phyloP scores from a whole-genome alignment of 2,329 filamentous ascomycete species.

The Colletotrichum simmondsii region DNA sequence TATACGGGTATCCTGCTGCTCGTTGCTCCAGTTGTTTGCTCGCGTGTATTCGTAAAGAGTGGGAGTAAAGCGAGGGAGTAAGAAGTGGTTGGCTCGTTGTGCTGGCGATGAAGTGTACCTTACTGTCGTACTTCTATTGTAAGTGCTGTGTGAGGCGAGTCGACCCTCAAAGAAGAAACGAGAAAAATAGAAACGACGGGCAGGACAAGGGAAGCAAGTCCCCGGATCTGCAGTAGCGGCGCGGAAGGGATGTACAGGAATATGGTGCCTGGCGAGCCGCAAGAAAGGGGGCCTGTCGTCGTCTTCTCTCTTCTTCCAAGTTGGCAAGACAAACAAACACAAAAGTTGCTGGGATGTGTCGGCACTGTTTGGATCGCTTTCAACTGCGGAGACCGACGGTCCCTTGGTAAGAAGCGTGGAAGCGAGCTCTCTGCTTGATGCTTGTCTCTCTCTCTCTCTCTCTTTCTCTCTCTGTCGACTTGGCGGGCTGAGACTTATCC shows the following conservation, averaged over 20 bases:
- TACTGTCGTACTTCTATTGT: neutral
- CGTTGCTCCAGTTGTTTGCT: neutral
- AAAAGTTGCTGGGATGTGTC: neutral
- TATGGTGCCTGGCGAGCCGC: slow-evolving; percentile 10
- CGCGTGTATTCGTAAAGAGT: neutral
- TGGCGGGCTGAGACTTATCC: neutral
- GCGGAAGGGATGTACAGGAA: neutral
- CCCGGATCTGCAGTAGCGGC: slow-evolving; percentile 18
- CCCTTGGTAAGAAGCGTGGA: neutral
- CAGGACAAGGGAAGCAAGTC: neutral
- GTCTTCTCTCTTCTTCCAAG: neutral
- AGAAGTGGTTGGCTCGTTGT: neutral
- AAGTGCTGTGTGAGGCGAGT: neutral
- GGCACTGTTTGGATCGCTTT: neutral
- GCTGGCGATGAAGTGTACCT: neutral
- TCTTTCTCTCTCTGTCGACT: neutral
- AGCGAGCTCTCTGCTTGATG: neutral
- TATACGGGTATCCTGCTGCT: neutral
- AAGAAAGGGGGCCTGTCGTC: neutral
- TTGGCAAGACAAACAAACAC: neutral
- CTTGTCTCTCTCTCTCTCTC: no score
- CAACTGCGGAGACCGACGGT: neutral
- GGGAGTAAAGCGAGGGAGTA: neutral
- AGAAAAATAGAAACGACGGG: neutral
- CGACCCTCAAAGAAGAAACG: neutral